Evolutionary conservation across 805 yeast species (phyloP), one percentile per base, ranked within the genome.

Genomic region (Wickerhamiella occidentalis): DNA sequence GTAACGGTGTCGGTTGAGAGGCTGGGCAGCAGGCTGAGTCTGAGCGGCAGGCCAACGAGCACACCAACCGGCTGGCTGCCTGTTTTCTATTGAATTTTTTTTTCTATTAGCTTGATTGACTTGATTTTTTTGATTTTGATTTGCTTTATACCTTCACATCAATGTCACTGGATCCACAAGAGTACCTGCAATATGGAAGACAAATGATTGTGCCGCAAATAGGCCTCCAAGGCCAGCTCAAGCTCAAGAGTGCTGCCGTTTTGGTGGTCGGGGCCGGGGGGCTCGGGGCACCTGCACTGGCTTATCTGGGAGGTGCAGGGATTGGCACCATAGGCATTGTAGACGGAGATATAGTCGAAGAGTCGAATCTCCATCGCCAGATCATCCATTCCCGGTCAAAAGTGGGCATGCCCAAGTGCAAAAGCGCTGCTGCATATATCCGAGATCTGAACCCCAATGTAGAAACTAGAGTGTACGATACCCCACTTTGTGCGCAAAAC

Each of bases 211-310:
- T 92, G 1, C 92, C 94, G 2, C 82, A 77, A 51, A 70, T 87
- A 46, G 85, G 87, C 1, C 51, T 61, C 6, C 19, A 46, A 1
- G 72, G 70, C 40, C 99, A 92, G 62, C 47, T 73, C 6, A 68
- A 65, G 40, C 64, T 92, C 43, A 80, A 79, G 54, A 55, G 63
- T 0, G 51, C 90, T 1, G 75, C 69, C 47, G 75, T 88, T 0
- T 64, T 90, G 22, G 88, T 92, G 0, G 73, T 92, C 6, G 98
- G 99, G 1, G 96, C 96, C 0, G 99, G 98, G 9, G 99, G 99
- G 0, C 70, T 92, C 6, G 97, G 98, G 0, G 82, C 94, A 56
- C 96, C 98, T 0, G 94, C 94, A 0, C 64, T 90, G 45, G 71
- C 84, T 40, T 92, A 92, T 60, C 65, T 92, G 1, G 79, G 80